phyloP scores from a whole-genome alignment of 2,329 filamentous ascomycete species.

The Trichoderma sp. region DNA sequence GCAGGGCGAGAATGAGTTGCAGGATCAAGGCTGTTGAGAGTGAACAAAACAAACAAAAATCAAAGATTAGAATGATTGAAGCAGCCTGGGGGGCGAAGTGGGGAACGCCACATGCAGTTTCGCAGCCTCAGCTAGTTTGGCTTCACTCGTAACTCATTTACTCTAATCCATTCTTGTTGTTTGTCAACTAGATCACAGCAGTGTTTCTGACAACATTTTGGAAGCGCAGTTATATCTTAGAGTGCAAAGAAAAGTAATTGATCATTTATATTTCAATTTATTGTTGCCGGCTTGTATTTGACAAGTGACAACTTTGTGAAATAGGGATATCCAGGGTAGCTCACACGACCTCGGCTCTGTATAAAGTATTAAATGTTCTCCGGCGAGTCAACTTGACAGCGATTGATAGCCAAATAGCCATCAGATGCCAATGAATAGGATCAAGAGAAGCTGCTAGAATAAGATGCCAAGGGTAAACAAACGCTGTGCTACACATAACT shows the following conservation, averaged over 20 bases:
- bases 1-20: not conserved
- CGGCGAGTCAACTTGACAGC: not conserved
- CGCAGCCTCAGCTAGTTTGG: not conserved
- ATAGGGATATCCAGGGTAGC: not conserved
- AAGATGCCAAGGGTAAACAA: not conserved
- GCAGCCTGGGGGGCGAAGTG: not conserved
- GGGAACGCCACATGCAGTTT: constrained; percentile 4
- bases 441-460: not conserved
- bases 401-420: not conserved
- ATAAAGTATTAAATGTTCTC: not conserved
- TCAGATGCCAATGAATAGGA: not conserved
- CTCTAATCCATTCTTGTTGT: not conserved
- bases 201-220: not conserved
- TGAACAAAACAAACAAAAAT: not conserved
- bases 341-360: not conserved
- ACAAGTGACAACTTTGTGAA: not conserved
- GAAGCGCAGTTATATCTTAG: not conserved
- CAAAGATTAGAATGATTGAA: not conserved
- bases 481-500: not conserved
- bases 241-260: not conserved
- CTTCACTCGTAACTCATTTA: not conserved
- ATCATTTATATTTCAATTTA: not conserved
- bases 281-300: not conserved
- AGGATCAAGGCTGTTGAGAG: not conserved
- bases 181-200: not conserved